phyloP scores from a whole-genome alignment of 441 rosid genomes.

The Manihot esculenta region DNA sequence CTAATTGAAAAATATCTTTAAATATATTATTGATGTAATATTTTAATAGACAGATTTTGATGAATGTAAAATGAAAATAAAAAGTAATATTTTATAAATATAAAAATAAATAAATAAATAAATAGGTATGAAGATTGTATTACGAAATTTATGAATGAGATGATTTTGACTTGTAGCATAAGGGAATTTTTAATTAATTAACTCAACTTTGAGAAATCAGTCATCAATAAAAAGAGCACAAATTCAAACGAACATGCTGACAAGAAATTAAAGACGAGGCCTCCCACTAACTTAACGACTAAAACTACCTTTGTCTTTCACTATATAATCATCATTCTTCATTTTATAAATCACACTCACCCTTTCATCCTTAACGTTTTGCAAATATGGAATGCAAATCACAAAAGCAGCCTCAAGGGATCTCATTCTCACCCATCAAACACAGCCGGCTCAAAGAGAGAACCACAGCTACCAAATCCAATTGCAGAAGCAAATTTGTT shows the following conservation, averaged over 20 bases:
- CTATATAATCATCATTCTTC: conserved; percentile 5
- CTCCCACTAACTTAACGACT: conserved; percentile 40
- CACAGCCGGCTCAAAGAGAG: conserved; percentile 37
- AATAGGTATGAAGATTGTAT: no score
- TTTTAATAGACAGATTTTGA: no score
- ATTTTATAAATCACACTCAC: not conserved
- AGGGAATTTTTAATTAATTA: no score
- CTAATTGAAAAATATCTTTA: no score
- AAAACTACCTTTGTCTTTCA: not conserved
- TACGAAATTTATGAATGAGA: no score
- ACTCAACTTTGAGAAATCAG: not conserved
- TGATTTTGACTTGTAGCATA: no score
- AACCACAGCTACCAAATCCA: conserved; percentile 20
- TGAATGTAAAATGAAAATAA: no score
- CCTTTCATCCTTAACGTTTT: not conserved
- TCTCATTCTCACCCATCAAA: conserved; percentile 29
- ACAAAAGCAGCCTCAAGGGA: conserved; percentile 33
- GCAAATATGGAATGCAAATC: conserved; percentile 44
- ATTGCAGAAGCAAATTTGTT: conserved; percentile 51
- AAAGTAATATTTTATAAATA: no score
- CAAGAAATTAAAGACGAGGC: conserved; percentile 38
- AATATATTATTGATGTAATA: no score
- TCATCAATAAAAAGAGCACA: not conserved
- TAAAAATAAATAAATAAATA: no score
- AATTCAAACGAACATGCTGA: conserved; percentile 5